phyloP scores from a whole-genome alignment of 192 early-diverging fungal genomes.

The Cetraspora pellucida region DNA sequence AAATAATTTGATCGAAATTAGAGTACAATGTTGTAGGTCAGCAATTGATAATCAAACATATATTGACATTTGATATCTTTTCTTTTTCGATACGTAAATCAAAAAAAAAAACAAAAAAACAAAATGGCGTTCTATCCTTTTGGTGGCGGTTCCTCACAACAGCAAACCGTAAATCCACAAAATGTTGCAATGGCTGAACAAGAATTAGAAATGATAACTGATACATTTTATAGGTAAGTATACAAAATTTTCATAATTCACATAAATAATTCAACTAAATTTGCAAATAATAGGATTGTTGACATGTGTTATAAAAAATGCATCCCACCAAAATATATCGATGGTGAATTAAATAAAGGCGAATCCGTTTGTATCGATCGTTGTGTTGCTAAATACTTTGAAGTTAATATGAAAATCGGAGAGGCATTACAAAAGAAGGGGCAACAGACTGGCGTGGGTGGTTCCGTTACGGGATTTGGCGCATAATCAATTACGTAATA shows the following conservation, averaged over 20 bases:
- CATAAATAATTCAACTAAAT: neutral
- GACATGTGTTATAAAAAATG: constrained; percentile 87
- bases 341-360: constrained; percentile 85
- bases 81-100: too few relatives aligned
- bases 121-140: constrained; percentile 17
- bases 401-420: constrained; percentile 58
- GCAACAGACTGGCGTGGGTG: neutral
- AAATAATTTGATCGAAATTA: too few relatives aligned
- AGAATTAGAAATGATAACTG: constrained; percentile 82
- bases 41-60: too few relatives aligned
- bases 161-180: constrained; percentile 60
- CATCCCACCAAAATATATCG: constrained; percentile 76
- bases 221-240: constrained; percentile 71
- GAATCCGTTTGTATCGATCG: constrained; percentile 90
- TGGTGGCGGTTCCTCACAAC: neutral
- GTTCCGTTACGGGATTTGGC: constrained; percentile 26
- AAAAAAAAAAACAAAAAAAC: neutral
- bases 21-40: too few relatives aligned
- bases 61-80: too few relatives aligned
- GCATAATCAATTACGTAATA: neutral
- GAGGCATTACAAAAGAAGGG: constrained; percentile 23
- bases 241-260: neutral
- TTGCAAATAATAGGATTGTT: constrained; percentile 54
- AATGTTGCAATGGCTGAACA: constrained; percentile 77
- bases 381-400: constrained; percentile 87